A percentile compares a stretch with the other conserved stretches of the same genome.
phyloP scores from a whole-genome alignment of 148 eudicot genomes.

The Dysphania ambrosioides region DNA sequence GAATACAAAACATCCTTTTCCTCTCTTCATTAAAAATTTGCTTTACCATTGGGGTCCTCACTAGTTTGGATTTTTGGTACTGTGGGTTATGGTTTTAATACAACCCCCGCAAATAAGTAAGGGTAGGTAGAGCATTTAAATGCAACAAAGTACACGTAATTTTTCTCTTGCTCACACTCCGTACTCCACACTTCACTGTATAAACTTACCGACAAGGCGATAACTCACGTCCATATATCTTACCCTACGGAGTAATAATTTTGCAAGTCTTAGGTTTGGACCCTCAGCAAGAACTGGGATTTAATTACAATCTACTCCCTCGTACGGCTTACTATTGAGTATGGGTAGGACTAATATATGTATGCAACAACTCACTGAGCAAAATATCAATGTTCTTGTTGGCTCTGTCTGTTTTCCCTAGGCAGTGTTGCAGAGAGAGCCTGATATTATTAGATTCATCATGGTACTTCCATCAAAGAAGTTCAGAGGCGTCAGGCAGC shows the following conservation, averaged over 20 bases:
- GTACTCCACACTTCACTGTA: too few species aligned
- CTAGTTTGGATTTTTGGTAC: background rate
- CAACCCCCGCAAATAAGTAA: background rate
- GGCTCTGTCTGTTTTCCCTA: background rate
- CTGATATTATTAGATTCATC: background rate
- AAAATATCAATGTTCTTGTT: slow-evolving; percentile 5
- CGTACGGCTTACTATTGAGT: background rate
- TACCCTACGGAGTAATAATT: background rate
- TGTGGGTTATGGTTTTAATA: background rate
- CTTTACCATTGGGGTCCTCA: slow-evolving; percentile 14
- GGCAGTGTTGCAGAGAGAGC: too few species aligned
- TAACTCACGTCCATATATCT: slow-evolving; percentile 9
- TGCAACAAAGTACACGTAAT: slow-evolving; percentile 14
- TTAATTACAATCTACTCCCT: background rate
- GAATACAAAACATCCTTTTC: slow-evolving; percentile 8
- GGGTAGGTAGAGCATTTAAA: slow-evolving; percentile 30
- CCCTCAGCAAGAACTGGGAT: background rate
- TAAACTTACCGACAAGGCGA: slow-evolving; percentile 25
- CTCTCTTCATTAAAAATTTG: slow-evolving; percentile 20
- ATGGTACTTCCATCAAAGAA: slow-evolving; percentile 74
- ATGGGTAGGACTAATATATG: background rate
- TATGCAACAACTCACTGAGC: slow-evolving; percentile 4
- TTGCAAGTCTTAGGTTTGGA: background rate
- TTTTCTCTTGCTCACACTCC: too few species aligned
- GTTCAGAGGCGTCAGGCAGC: slow-evolving; percentile 95